Conservation (phyloP, 2,329 filamentous ascomycete genomes). For the Penicillium sumatraense region DNA sequence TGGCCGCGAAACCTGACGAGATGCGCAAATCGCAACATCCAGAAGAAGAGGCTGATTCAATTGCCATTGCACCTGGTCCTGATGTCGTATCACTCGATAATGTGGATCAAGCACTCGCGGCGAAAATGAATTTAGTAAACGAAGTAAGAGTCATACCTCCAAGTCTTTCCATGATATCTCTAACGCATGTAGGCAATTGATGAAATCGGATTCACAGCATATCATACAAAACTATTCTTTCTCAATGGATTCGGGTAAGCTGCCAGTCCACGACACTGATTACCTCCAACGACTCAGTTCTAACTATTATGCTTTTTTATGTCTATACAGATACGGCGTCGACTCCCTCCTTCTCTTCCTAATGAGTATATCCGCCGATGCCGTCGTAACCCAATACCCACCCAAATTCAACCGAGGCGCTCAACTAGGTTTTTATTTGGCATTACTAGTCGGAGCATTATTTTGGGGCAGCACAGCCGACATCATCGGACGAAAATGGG, state of each 20-base stretch:
- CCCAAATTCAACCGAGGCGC: conserved; percentile 16
- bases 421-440: conserved; percentile 20
- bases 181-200: conserved; percentile 49
- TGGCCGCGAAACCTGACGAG: conserved; percentile 6
- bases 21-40: conserved; percentile 2
- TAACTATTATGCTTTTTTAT: background rate
- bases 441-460: conserved; percentile 16
- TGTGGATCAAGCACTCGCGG: conserved; percentile 64
- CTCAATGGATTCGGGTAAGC: conserved; percentile 64
- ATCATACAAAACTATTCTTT: conserved; percentile 64
- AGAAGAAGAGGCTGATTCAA: conserved; percentile 1
- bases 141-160: conserved; percentile 53
- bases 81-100: conserved; percentile 12
- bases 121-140: conserved; percentile 72
- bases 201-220: conserved; percentile 58
- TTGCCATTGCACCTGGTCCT: background rate
- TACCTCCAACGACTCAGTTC: too few species aligned
- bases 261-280: too few species aligned
- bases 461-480: conserved; percentile 23
- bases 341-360: conserved; percentile 20
- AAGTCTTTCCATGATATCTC: background rate
- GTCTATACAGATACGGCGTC: conserved; percentile 12
- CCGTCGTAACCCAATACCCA: conserved; percentile 18
- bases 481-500: conserved; percentile 22
- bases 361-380: conserved; percentile 21